Conservation (phyloP, 768 basidiomycete species). For the Strobilomyces dryophilus region DNA sequence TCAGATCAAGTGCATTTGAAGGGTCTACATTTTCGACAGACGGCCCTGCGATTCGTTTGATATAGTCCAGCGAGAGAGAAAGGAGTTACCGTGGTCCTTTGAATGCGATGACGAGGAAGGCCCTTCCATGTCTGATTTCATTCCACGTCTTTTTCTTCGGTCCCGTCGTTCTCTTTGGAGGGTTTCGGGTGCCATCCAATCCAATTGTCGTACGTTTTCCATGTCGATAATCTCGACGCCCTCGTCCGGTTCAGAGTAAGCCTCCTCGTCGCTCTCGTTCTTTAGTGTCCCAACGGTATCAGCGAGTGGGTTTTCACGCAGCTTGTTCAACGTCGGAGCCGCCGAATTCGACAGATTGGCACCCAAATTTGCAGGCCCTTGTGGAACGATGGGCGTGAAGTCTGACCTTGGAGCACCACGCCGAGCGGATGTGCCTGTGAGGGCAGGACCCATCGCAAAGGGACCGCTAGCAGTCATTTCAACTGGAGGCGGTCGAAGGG, state of each 20-base stretch:
- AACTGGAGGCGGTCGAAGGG: conserved; percentile 40
- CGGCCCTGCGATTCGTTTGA: conserved; percentile 4
- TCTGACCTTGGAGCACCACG: conserved; percentile 53
- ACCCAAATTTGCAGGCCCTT: conserved; percentile 39
- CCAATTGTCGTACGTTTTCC: conserved; percentile 70
- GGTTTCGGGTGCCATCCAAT: conserved; percentile 86
- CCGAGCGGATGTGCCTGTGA: conserved; percentile 51
- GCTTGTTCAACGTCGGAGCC: conserved; percentile 46
- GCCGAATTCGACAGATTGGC: conserved; percentile 47
- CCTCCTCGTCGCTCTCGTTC: conserved; percentile 52
- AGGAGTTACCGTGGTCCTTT: conserved; percentile 33
- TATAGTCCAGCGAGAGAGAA: not conserved
- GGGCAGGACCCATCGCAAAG: conserved; percentile 80
- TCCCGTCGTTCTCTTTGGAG: conserved; percentile 47
- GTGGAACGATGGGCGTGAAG: conserved; percentile 47
- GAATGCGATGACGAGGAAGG: conserved; percentile 16
- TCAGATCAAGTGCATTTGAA: conserved; percentile 63
- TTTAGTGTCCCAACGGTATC: conserved; percentile 29
- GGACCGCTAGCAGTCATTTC: conserved; percentile 87
- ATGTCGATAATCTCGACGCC: conserved; percentile 86
- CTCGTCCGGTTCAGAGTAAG: conserved; percentile 84
- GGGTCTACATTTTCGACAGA: conserved; percentile 33
- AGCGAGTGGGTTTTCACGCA: conserved; percentile 23
- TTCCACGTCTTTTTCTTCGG: conserved; percentile 32
- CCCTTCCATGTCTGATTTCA: conserved; percentile 46